A percentile compares a stretch with the other conserved stretches of the same genome.
These are phyloP conservation scores for Saturnispora hagleri DNA, from an alignment of 805 yeast species.

Conservation along the genomic window DNA sequence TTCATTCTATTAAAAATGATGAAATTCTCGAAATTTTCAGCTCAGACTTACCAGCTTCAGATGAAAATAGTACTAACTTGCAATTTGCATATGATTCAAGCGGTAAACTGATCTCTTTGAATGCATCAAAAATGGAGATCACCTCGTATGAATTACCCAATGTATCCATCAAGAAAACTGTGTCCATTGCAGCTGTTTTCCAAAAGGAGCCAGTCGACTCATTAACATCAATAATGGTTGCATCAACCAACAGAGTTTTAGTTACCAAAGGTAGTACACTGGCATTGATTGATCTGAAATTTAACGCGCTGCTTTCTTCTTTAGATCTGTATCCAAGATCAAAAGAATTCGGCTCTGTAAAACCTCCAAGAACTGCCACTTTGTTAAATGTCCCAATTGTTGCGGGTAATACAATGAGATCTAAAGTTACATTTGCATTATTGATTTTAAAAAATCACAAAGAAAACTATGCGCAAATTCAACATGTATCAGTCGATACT, in stretches of 20 bases:
- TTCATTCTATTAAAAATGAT: slow-evolving; percentile 21
- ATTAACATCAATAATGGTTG: slow-evolving; percentile 30
- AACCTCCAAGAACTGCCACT: slow-evolving; percentile 22
- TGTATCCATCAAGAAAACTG: slow-evolving; percentile 24
- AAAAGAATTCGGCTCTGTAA: slow-evolving; percentile 15
- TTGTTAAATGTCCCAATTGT: slow-evolving; percentile 29
- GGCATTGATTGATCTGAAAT: slow-evolving; percentile 37
- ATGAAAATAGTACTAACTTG: slow-evolving; percentile 5
- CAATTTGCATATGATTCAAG: slow-evolving; percentile 22
- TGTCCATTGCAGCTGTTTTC: slow-evolving; percentile 19
- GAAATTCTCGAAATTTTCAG: slow-evolving; percentile 24
- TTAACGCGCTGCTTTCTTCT: slow-evolving; percentile 29
- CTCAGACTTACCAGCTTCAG: slow-evolving; percentile 17
- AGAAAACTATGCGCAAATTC: slow-evolving; percentile 35
- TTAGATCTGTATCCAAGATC: slow-evolving; percentile 25
- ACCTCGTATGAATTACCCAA: slow-evolving; percentile 26
- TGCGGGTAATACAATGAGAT: slow-evolving; percentile 34
- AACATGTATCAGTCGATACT: slow-evolving; percentile 42
- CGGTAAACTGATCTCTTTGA: slow-evolving; percentile 22
- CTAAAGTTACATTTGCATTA: slow-evolving; percentile 34
- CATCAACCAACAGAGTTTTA: slow-evolving; percentile 39
- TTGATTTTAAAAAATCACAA: slow-evolving; percentile 33
- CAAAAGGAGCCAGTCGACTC: slow-evolving; percentile 20
- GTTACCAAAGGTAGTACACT: slow-evolving; percentile 33
- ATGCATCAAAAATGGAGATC: slow-evolving; percentile 12